A percentile compares a stretch with the other conserved stretches of the same genome.
Evolutionary conservation across 768 basidiomycete genomes (phyloP).

Genomic region (Trametes cinnabarina): DNA sequence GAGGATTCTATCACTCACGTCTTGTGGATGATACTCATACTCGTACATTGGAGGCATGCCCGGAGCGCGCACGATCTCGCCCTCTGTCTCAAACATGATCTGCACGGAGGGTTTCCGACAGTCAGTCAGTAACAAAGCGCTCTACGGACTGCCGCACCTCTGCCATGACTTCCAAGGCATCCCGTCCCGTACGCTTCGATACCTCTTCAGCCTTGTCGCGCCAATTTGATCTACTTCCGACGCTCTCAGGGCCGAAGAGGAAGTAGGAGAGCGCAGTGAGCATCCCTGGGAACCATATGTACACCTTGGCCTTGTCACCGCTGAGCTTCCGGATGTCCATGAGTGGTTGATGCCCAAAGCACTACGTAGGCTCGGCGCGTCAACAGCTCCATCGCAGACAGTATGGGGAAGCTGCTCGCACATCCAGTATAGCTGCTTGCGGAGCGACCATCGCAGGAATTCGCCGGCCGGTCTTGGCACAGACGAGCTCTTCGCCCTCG

Average conservation of each 20-base stretch:
- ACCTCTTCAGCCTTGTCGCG: slow-evolving; percentile 8
- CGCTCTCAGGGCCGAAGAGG: slow-evolving; percentile 12
- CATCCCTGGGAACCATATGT: slow-evolving; percentile 10
- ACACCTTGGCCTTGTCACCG: slow-evolving; percentile 9
- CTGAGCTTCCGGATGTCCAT: slow-evolving; percentile 6
- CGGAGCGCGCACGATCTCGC: slow-evolving; percentile 12
- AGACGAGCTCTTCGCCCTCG: slow-evolving; percentile 1
- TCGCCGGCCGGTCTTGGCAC: slow-evolving; percentile 1
- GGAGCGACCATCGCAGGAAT: slow-evolving; percentile 3
- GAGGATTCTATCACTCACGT: slow-evolving; percentile 1
- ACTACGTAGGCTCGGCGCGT: too few species aligned
- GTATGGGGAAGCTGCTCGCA: neutral
- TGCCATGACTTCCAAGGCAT: neutral
- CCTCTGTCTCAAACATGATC: neutral
- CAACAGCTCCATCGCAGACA: too few species aligned
- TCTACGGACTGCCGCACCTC: neutral
- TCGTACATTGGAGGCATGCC: slow-evolving; percentile 26
- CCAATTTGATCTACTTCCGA: slow-evolving; percentile 11
- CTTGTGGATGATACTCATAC: slow-evolving; percentile 22
- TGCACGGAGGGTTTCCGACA: neutral
- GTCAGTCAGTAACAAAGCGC: too few species aligned
- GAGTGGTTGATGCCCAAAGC: slow-evolving; percentile 3
- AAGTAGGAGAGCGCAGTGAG: neutral
- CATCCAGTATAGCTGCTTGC: slow-evolving; percentile 16
- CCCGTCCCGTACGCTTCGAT: neutral